Evolutionary conservation across 805 yeast genomes (phyloP), one percentile per base, ranked within the genome.

Genomic region (Yarrowia divulgata): DNA sequence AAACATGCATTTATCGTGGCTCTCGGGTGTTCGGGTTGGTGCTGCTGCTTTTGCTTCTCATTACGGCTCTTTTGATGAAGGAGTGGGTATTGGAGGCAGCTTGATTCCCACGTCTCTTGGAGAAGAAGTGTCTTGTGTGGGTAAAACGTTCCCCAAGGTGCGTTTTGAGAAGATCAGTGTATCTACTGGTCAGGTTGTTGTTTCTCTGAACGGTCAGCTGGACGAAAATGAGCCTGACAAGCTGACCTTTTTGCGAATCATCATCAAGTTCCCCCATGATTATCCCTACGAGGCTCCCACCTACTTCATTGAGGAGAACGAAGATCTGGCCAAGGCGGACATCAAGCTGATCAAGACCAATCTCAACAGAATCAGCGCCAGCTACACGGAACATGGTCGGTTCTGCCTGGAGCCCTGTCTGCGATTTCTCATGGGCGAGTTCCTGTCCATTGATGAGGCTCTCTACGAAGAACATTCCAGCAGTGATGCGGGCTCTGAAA

Each of bases 61-160:
- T 6, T 66, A 52, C 18, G 69, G 69, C 9, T 66, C 60, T 5
- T 66, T 52, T 66, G 74, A 72, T 16, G 71, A 69, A 12, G 43
- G 45, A 13, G 45, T 39, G 2, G 70, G 43, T 2, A 14, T 32
- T 14, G 67, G 52, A 18, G 49, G 57, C 7, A 70, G 69, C 19
- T 32, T 57, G 1, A 54, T 70, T 23, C 84, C 86, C 3, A 85
- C 88, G 32, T 92, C 91, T 74, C 78, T 94, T 34, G 97, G 97
- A 8, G 97, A 93, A 77, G 99, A 94, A 77, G 93, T 95, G 1
- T 89, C 96, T 72, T 81, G 86, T 18, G 92, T 93, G 8, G 97
- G 97, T 2, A 93, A 89, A 73, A 91, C 90, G 73, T 93, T 93
- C 76, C 97, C 97, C 0, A 91, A 90, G 73, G 84, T 95, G 3